Evolutionary conservation across 2,329 filamentous ascomycete species (phyloP), one percentile per base, ranked within the genome.

Genomic region (Monilinia fructigena): DNA sequence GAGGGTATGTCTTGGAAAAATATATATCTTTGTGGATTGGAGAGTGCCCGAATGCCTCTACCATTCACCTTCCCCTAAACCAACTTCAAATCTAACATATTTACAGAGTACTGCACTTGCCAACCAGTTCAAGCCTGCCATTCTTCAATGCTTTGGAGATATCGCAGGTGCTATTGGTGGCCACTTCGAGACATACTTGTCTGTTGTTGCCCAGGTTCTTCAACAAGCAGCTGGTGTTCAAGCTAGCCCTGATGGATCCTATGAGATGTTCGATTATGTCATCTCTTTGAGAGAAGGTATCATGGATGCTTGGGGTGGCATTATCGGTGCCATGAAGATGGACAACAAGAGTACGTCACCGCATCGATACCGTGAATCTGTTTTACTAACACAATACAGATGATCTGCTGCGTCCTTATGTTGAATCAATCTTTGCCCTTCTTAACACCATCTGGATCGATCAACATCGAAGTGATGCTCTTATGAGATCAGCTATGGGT

Each of bases 281-380:
- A 87, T 96, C 70, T 97, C 93, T 26, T 85, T 99, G 59, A 89
- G 95, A 64, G 96, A 99, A 77, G 95, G 94, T 73, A 98, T 99
- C 72, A 97, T 98, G 89, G 95, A 99, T 83, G 95, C 95, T 45
- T 99, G 96, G 93, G 93, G 93, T 74, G 95, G 95, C 72, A 95
- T 97, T 72, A 93, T 99, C 76, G 88, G 94, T 77, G 93, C 95
- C 63, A 93, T 98, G 89, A 96, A 95, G 82, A 80, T 84, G 62
- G 91, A 89, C 75, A 82, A 82, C 75, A 94, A 94, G 82, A 88
- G 89, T 90, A 79, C 78, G 87, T 80, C 23, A 58, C 23, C 28
- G 8, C 4, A 11, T 23, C 28, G 40, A 14, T 23, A 50, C 31
- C 61, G 14, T 48, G 12, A 3, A 54, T 18, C 23, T 23, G 35